Base-by-base conservation (phyloP, 495 filamentous ascomycete genomes). In the Penicillium subrubescens region DNA sequence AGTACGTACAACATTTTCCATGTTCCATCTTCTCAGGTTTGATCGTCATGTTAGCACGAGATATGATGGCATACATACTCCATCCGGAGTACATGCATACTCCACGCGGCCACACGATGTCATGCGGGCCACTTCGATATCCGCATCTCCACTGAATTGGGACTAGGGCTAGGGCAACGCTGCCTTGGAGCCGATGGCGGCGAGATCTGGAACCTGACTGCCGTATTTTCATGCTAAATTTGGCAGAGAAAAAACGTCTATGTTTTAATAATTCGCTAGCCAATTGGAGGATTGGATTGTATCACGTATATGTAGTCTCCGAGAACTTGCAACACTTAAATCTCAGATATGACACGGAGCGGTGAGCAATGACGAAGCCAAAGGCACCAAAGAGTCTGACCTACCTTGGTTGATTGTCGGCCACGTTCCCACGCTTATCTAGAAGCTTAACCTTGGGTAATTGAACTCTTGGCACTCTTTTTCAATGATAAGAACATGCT, bases 71-170 rank as follows among this genome's bases (percentile, higher is more conserved):
- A 51, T 17, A 51, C 23, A n/a, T 52, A 15, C 43, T 23, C 43
- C 19, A 21, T 46, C 19, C 43, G 21, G 21, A 48, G 19, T 48
- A 25, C 44, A 23, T 52, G 25, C 48, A 52, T 15, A 29, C 48
- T n/a, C 48, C 48, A 51, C 48, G 23, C 23, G 48, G 48, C 46
- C 46, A 27, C 46, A 52, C 25, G 48, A 52, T 52, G 48, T n/a
- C 25, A 52, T 52, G 15, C 48, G 25, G 48, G 48, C 48, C 23
- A 29, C 48, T 52, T 31, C 14, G 48, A 52, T n/a, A 31, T 51
- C 48, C 25, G 21, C 46, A 50, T 29, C 17, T 14, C n/a, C 21
- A 51, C 23, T 51, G 48, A 12, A 52, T n/a, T 52, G 5, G 27
- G 48, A 8, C 25, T 52, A 52, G 48, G 25, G 48, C 25, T 52